phyloP scores from a whole-genome alignment of 345 rosid species.

The Erysimum cheiranthoides region DNA sequence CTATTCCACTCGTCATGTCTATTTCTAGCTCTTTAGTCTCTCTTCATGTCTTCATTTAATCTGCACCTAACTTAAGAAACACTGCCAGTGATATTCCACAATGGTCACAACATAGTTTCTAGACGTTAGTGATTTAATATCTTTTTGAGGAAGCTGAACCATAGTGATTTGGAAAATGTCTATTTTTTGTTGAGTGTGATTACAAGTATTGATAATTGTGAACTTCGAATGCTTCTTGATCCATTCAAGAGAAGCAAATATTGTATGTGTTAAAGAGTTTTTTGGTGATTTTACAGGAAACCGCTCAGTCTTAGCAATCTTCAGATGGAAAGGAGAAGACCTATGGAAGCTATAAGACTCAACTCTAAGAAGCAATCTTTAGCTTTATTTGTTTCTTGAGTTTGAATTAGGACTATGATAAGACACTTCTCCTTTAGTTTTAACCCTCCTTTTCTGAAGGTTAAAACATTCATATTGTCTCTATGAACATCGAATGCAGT shows the following conservation, averaged over 20 bases:
- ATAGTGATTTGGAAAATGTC: background rate
- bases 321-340: conserved; percentile 24
- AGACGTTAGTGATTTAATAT: conserved; percentile 22
- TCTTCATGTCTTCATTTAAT: background rate
- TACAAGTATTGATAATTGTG: background rate
- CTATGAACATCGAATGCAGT: conserved; percentile 52
- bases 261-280: background rate
- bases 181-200: background rate
- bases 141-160: conserved; percentile 19
- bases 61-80: background rate
- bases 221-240: background rate
- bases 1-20: background rate
- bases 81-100: conserved; percentile 6
- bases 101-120: conserved; percentile 14
- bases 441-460: no score
- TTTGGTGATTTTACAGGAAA: conserved; percentile 30
- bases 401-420: background rate
- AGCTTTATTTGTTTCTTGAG: background rate
- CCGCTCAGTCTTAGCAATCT: conserved; percentile 17
- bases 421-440: conserved; percentile 55
- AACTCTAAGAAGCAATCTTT: background rate
- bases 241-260: conserved; percentile 7
- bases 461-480: background rate
- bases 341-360: background rate
- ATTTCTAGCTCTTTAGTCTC: background rate